phyloP scores from a whole-genome alignment of 768 basidiomycete species.

The Favolaschia claudopus region DNA sequence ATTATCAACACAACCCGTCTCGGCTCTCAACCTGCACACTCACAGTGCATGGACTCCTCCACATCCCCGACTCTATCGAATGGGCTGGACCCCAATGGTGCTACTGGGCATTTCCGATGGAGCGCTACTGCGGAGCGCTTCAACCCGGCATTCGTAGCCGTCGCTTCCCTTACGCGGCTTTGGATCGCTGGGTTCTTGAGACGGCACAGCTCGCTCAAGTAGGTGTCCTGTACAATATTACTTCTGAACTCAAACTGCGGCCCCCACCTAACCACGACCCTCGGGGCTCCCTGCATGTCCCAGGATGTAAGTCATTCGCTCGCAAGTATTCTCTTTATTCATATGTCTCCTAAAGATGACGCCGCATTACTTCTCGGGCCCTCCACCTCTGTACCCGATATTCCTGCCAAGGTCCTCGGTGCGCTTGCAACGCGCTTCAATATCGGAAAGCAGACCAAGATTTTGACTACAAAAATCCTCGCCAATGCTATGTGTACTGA shows the following conservation, averaged over 20 bases:
- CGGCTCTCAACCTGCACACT: conserved; percentile 6
- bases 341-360: not conserved
- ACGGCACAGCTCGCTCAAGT: not conserved
- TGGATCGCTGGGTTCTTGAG: not conserved
- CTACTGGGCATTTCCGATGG: conserved; percentile 13
- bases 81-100: conserved; percentile 3
- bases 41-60: conserved; percentile 5
- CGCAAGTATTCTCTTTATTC: not conserved
- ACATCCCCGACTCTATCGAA: not conserved
- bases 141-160: conserved; percentile 1
- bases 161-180: not conserved
- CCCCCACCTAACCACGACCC: conserved; percentile 1
- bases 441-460: not conserved
- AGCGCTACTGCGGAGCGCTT: conserved; percentile 4
- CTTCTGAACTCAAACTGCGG: not conserved
- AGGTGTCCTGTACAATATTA: not conserved
- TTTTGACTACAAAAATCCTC: not conserved
- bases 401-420: not conserved
- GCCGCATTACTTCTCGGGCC: not conserved
- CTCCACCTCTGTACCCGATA: not conserved
- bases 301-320: not conserved
- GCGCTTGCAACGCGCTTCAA: conserved; percentile 3
- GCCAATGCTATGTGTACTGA: not conserved
- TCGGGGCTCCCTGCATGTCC: conserved; percentile 25
- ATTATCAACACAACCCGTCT: not conserved